Conservation (phyloP, 768 basidiomycete species). For the Trametes elegans region DNA sequence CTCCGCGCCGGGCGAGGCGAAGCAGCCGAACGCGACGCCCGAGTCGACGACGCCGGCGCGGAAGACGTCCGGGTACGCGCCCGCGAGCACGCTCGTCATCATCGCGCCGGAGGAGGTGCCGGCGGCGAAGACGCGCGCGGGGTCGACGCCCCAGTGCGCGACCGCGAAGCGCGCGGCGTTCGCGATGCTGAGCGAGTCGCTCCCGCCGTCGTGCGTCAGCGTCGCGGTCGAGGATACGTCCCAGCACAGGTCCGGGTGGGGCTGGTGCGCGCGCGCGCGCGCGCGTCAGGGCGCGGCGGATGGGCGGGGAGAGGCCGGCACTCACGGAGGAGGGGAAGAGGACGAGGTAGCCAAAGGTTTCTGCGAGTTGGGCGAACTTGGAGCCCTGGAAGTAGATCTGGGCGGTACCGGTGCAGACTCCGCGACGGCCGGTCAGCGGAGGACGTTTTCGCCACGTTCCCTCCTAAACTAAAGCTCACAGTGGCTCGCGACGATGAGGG, state of each 20-base stretch:
- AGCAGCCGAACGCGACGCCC: constrained; percentile 55
- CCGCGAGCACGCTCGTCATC: constrained; percentile 58
- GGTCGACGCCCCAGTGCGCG: constrained; percentile 44
- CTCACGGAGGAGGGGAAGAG: constrained; percentile 36
- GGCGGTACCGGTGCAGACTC: constrained; percentile 44
- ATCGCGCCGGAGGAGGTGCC: constrained; percentile 55
- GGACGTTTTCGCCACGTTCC: background rate
- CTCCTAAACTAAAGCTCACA: constrained; percentile 16
- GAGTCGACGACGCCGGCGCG: constrained; percentile 46
- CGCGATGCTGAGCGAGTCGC: constrained; percentile 53
- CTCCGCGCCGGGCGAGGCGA: constrained; percentile 37
- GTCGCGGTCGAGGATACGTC: constrained; percentile 50
- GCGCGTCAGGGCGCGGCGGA: background rate
- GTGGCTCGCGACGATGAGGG: constrained; percentile 46
- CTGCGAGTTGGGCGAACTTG: constrained; percentile 47
- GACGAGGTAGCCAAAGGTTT: constrained; percentile 47
- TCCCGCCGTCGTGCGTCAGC: constrained; percentile 53
- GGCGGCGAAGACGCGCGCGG: constrained; percentile 46
- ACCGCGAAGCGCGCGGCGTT: constrained; percentile 48
- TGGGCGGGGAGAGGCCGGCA: background rate
- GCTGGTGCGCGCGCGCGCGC: background rate
- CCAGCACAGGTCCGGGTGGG: constrained; percentile 45
- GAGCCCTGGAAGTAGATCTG: constrained; percentile 49
- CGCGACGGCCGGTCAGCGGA: background rate
- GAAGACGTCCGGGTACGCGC: constrained; percentile 56